A percentile compares a stretch with the other conserved stretches of the same genome.
phyloP scores from a whole-genome alignment of 306 rosid species.

The Vachellia pachyceras region DNA sequence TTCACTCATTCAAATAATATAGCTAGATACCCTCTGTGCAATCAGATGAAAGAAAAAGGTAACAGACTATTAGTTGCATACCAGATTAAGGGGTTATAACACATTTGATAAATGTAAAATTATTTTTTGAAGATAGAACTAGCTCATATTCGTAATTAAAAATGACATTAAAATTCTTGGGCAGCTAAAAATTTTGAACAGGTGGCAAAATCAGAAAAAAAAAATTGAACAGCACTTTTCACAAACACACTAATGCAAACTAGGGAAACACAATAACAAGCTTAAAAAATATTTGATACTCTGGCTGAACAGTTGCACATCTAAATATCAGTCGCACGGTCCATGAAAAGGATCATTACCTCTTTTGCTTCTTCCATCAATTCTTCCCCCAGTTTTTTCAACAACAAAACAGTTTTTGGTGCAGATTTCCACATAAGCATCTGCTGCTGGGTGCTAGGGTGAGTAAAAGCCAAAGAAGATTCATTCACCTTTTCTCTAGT shows the following conservation, averaged over 20 bases:
- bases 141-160: neutral
- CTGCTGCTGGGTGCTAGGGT: conserved; percentile 98
- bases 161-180: neutral
- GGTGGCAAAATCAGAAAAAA: neutral
- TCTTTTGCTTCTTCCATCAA: conserved; percentile 99
- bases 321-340: neutral
- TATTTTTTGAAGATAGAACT: neutral
- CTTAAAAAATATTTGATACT: neutral
- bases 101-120: neutral
- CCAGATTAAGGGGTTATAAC: neutral
- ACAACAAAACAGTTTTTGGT: conserved; percentile 88
- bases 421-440: conserved; percentile 99
- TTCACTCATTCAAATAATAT: conserved; percentile 7
- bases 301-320: neutral
- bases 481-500: conserved; percentile 92
- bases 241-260: neutral
- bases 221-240: neutral
- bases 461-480: conserved; percentile 96
- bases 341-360: conserved; percentile 49
- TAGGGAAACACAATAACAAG: neutral
- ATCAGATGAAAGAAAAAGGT: neutral
- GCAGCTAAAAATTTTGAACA: neutral
- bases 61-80: neutral
- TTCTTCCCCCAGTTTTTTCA: conserved; percentile 87
- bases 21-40: neutral